These are phyloP conservation scores for Typha latifolia DNA, from an alignment of 176 grass and related monocot genomes.

Conservation along the genomic window DNA sequence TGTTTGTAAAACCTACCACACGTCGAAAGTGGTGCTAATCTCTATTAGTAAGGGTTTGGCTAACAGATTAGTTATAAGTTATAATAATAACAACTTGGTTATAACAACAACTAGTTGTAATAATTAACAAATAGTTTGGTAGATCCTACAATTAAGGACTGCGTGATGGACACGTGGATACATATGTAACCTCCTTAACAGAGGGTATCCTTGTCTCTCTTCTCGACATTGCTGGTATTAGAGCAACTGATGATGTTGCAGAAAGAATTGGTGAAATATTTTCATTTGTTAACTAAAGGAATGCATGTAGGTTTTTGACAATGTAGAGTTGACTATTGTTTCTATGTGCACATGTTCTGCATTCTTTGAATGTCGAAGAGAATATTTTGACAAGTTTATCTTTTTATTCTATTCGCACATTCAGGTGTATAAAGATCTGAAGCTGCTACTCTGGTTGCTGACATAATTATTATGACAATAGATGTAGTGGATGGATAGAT, in stretches of 20 bases:
- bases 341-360: neutral
- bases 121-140: too few species aligned
- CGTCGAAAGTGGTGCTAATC: too few species aligned
- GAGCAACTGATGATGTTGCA: slow-evolving; percentile 73
- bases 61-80: too few species aligned
- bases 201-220: slow-evolving; percentile 64
- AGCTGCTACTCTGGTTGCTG: slow-evolving; percentile 74
- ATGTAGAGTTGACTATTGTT: neutral
- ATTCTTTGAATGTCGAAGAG: neutral
- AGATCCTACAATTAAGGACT: too few species aligned
- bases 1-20: too few species aligned
- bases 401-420: slow-evolving; percentile 20
- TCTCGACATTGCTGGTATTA: slow-evolving; percentile 93
- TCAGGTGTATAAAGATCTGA: slow-evolving; percentile 78
- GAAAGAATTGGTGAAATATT: slow-evolving; percentile 74
- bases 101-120: too few species aligned
- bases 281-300: neutral
- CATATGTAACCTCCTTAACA: too few species aligned
- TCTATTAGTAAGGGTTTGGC: too few species aligned
- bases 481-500: slow-evolving; percentile 93
- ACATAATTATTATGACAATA: slow-evolving; percentile 83
- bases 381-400: neutral
- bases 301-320: neutral
- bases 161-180: too few species aligned
- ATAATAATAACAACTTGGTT: too few species aligned